Evolutionary conservation across 192 early-diverging fungal species (phyloP).

Genomic region (Pilaira anomala): DNA sequence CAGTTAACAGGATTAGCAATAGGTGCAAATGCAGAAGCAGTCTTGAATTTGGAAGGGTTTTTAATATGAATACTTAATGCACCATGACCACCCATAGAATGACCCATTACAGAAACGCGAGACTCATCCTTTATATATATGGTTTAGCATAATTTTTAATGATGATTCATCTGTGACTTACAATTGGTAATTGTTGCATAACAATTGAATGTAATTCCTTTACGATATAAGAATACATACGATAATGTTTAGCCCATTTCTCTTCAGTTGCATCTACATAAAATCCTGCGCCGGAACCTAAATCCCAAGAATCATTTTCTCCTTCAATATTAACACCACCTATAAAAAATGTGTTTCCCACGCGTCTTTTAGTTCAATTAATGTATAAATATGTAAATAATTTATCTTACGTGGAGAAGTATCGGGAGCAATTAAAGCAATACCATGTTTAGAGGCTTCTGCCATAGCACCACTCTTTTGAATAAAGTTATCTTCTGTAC

Average conservation of each 20-base stretch:
- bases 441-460: slow-evolving; percentile 59
- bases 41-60: slow-evolving; percentile 66
- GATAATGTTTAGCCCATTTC: slow-evolving; percentile 71
- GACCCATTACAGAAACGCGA: slow-evolving; percentile 65
- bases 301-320: slow-evolving; percentile 66
- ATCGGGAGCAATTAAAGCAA: slow-evolving; percentile 82
- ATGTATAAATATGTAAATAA: background rate
- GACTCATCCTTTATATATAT: slow-evolving; percentile 39
- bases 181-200: slow-evolving; percentile 54
- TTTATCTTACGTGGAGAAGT: slow-evolving; percentile 69
- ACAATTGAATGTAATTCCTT: slow-evolving; percentile 68
- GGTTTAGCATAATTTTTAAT: too few species aligned
- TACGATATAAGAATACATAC: slow-evolving; percentile 83
- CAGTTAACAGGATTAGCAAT: slow-evolving; percentile 72
- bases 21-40: slow-evolving; percentile 79
- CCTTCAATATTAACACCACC: slow-evolving; percentile 64
- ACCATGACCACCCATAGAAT: slow-evolving; percentile 89
- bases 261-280: slow-evolving; percentile 75
- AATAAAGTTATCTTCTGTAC: slow-evolving; percentile 87
- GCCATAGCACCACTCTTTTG: slow-evolving; percentile 75
- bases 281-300: slow-evolving; percentile 68
- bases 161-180: slow-evolving; percentile 37
- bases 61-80: slow-evolving; percentile 74
- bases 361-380: background rate
- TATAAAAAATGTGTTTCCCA: slow-evolving; percentile 3